Conservation (phyloP, 169 alveolate species). For the Eimeria necatrix region DNA sequence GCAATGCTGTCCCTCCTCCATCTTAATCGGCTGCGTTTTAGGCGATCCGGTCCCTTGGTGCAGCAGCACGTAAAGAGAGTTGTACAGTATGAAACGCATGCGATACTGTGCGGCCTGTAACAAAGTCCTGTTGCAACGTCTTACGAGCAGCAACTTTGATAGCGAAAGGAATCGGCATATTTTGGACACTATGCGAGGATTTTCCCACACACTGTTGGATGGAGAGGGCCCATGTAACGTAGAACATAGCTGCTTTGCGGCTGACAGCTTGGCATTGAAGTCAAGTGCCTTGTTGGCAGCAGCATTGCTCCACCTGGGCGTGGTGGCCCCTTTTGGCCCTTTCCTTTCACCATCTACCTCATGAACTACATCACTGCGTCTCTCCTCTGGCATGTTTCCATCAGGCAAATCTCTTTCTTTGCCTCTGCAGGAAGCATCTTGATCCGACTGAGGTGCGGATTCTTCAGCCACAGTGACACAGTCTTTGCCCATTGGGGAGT, state of each 20-base stretch:
- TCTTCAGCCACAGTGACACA: not conserved
- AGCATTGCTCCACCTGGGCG: not conserved
- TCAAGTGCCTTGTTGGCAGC: not conserved
- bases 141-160: slow-evolving; percentile 60
- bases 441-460: not conserved
- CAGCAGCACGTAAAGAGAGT: slow-evolving; percentile 58
- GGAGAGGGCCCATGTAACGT: not conserved
- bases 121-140: slow-evolving; percentile 72
- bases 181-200: slow-evolving; percentile 49
- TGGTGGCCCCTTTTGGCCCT: not conserved
- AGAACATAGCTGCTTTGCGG: not conserved
- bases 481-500: not conserved
- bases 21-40: not conserved
- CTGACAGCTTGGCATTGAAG: not conserved
- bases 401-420: not conserved
- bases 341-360: not conserved
- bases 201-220: slow-evolving; percentile 49
- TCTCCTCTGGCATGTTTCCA: not conserved
- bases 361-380: not conserved
- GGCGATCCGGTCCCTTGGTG: not conserved
- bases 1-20: slow-evolving; percentile 35
- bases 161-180: slow-evolving; percentile 64
- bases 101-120: slow-evolving; percentile 75
- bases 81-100: slow-evolving; percentile 76
- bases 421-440: not conserved